phyloP scores from a whole-genome alignment of 371 early-diverging fungal genomes.

The Mucor sp. region DNA sequence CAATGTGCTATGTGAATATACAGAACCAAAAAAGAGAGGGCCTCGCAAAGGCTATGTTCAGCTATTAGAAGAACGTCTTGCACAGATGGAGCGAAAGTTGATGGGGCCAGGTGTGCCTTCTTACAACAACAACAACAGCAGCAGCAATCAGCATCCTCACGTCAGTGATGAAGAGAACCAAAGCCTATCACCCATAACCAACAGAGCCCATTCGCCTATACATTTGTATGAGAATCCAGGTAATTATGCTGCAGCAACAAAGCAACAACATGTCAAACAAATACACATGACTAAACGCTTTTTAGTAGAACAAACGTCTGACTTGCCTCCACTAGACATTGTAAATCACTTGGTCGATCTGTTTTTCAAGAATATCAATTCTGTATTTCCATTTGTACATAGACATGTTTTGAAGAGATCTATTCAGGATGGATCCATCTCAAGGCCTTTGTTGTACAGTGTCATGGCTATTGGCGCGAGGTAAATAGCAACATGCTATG shows the following conservation, averaged over 20 bases:
- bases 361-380: slow-evolving; percentile 60
- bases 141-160: background rate
- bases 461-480: slow-evolving; percentile 49
- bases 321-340: slow-evolving; percentile 48
- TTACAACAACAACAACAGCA: background rate
- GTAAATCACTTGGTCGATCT: slow-evolving; percentile 57
- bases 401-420: slow-evolving; percentile 26
- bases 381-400: slow-evolving; percentile 59
- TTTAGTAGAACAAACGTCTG: slow-evolving; percentile 14
- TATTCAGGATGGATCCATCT: slow-evolving; percentile 36
- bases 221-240: slow-evolving; percentile 21
- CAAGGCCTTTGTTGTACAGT: slow-evolving; percentile 41
- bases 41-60: slow-evolving; percentile 82
- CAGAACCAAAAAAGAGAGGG: slow-evolving; percentile 73
- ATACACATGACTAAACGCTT: background rate
- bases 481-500: slow-evolving; percentile 10
- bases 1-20: slow-evolving; percentile 68
- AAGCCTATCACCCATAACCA: slow-evolving; percentile 3
- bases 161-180: slow-evolving; percentile 6
- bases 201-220: slow-evolving; percentile 13
- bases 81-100: slow-evolving; percentile 65
- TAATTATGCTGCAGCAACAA: background rate
- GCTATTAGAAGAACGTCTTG: slow-evolving; percentile 68
- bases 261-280: background rate
- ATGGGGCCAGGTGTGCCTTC: slow-evolving; percentile 7